These are phyloP conservation scores for Gastrolobium villosum DNA, from an alignment of 306 rosid species.

Conservation along the genomic window DNA sequence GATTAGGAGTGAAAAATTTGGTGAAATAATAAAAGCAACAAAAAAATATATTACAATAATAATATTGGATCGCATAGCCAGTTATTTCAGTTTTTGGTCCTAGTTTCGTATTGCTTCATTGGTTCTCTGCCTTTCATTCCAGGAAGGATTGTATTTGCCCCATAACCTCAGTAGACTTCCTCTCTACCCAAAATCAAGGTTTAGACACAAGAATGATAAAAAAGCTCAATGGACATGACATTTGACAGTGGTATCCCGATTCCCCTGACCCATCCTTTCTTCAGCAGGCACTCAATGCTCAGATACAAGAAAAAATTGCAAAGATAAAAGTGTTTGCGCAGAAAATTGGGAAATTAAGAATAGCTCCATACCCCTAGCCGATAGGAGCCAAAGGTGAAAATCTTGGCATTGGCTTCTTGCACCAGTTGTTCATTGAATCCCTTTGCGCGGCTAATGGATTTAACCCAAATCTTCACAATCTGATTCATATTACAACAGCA, in stretches of 20 bases:
- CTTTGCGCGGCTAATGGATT: constrained; percentile 79
- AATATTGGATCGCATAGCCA: not conserved
- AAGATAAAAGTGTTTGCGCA: not conserved
- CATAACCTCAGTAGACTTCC: constrained; percentile 1
- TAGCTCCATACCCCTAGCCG: constrained; percentile 85
- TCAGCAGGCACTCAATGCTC: constrained; percentile 9
- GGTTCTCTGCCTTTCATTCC: not conserved
- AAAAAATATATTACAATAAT: not conserved
- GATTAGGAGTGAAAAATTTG: constrained; percentile 25
- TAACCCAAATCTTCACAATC: constrained; percentile 97
- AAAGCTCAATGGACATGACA: not conserved
- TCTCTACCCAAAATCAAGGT: constrained; percentile 20
- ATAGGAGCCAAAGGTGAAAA: constrained; percentile 95
- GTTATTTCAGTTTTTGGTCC: constrained; percentile 17
- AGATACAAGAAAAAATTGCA: constrained; percentile 28
- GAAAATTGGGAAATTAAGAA: constrained; percentile 30
- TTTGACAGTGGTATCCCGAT: constrained; percentile 5
- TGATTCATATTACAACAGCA: constrained; percentile 57
- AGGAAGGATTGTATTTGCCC: not conserved
- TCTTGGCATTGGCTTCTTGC: constrained; percentile 97
- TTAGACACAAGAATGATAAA: constrained; percentile 8
- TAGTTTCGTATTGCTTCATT: constrained; percentile 31
- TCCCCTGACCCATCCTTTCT: not conserved
- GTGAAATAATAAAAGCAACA: constrained; percentile 10
- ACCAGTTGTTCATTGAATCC: constrained; percentile 91